phyloP scores from a whole-genome alignment of 345 rosid species.

The Citropsis articulata region DNA sequence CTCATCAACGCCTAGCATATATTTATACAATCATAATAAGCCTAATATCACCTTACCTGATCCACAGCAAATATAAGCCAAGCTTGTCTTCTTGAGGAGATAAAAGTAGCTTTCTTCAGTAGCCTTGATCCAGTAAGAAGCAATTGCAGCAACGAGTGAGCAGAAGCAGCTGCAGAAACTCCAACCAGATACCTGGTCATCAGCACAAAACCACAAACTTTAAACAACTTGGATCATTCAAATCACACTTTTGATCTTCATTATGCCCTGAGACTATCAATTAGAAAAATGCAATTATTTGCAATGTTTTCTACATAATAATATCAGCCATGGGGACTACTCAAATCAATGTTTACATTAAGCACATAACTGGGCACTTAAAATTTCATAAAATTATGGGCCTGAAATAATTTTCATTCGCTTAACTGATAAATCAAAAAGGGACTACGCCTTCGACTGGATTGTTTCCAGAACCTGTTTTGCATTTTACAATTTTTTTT shows the following conservation, averaged over 20 bases:
- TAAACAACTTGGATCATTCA: constrained; percentile 2
- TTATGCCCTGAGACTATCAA: neutral
- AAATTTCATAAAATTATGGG: neutral
- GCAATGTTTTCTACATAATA: neutral
- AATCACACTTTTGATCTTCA: neutral
- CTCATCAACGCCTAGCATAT: neutral
- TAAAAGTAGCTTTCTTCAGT: constrained; percentile 42
- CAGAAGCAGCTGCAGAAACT: constrained; percentile 51
- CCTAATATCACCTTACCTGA: constrained; percentile 44
- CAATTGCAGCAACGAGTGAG: constrained; percentile 60
- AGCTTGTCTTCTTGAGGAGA: constrained; percentile 61
- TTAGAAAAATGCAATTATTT: neutral
- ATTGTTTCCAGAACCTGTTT: too few species aligned
- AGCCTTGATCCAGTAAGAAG: constrained; percentile 48
- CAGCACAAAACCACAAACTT: constrained; percentile 8
- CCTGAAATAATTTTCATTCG: neutral
- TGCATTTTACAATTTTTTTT: too few species aligned
- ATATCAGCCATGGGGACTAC: neutral
- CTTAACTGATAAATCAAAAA: too few species aligned
- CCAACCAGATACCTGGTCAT: constrained; percentile 68
- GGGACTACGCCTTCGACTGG: too few species aligned
- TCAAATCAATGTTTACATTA: neutral
- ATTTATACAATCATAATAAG: neutral
- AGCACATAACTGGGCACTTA: neutral
- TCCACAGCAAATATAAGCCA: constrained; percentile 78